Conservation (phyloP, 768 basidiomycete species). For the Mycena metata region DNA sequence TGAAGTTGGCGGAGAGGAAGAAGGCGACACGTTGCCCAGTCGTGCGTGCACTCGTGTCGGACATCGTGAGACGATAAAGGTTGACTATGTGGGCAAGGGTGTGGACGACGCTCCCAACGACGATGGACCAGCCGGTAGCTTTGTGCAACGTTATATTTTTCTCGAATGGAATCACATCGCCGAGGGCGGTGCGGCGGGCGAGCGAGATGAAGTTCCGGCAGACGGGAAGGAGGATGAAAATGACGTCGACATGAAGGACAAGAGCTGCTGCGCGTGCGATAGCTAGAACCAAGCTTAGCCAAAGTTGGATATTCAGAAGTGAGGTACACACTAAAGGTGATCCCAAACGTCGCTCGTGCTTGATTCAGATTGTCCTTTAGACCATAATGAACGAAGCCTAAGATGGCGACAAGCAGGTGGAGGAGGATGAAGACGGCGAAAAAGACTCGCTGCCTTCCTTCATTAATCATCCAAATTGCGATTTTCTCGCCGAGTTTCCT, state of each 20-base stretch:
- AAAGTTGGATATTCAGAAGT: not conserved
- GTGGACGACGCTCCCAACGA: conserved; percentile 82
- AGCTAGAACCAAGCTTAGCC: conserved; percentile 57
- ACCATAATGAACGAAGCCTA: conserved; percentile 70
- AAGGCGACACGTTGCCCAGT: conserved; percentile 68
- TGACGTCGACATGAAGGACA: conserved; percentile 90
- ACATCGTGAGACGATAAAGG: conserved; percentile 75
- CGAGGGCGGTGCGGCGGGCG: conserved; percentile 87
- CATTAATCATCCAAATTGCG: conserved; percentile 77
- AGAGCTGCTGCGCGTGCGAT: conserved; percentile 92
- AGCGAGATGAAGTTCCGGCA: conserved; percentile 96
- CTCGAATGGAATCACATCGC: conserved; percentile 92
- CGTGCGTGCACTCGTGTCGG: conserved; percentile 66
- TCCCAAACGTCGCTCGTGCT: conserved; percentile 70
- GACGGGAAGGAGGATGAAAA: conserved; percentile 94
- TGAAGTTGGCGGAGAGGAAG: conserved; percentile 86
- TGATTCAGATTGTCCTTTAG: conserved; percentile 69
- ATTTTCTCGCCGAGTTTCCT: conserved; percentile 48
- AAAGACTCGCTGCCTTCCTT: conserved; percentile 70
- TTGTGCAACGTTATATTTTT: conserved; percentile 94
- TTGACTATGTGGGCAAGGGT: conserved; percentile 90
- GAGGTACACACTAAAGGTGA: conserved; percentile 64
- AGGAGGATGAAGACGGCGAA: conserved; percentile 73
- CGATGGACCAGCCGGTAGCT: conserved; percentile 92
- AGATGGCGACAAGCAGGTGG: conserved; percentile 67